phyloP scores from a whole-genome alignment of 306 rosid species.

The Cucurbita argyrosperma region DNA sequence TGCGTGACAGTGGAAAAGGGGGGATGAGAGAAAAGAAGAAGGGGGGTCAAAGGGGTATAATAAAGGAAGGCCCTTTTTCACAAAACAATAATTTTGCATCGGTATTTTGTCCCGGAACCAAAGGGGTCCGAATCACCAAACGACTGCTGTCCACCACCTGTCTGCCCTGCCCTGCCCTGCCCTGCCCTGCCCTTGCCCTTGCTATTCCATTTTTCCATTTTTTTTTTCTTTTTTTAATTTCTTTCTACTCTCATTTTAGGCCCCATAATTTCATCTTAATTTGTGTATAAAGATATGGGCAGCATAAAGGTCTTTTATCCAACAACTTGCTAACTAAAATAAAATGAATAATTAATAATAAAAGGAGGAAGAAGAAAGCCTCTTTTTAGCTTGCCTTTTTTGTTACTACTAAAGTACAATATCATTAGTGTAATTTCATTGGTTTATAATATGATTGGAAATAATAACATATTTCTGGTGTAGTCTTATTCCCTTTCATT shows the following conservation, averaged over 20 bases:
- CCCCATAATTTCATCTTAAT: not conserved
- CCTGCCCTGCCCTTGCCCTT: not conserved
- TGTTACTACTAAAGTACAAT: not conserved
- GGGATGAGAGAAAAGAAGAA: not conserved
- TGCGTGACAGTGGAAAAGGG: not conserved
- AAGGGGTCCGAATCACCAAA: slow-evolving; percentile 32
- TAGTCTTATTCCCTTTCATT: too few species aligned
- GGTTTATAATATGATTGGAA: too few species aligned
- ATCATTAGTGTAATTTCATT: too few species aligned
- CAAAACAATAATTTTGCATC: not conserved
- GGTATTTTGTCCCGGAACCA: slow-evolving; percentile 19
- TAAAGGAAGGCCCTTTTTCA: not conserved
- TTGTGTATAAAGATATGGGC: not conserved
- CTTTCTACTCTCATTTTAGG: not conserved
- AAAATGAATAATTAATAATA: too few species aligned
- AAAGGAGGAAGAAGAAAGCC: not conserved
- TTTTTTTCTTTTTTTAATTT: too few species aligned
- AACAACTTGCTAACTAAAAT: not conserved
- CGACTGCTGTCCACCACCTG: slow-evolving; percentile 1
- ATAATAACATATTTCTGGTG: too few species aligned
- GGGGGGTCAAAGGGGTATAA: not conserved
- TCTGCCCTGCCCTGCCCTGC: not conserved
- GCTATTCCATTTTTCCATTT: not conserved
- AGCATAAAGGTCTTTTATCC: not conserved
- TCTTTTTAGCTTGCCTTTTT: not conserved